These are phyloP conservation scores for Lycium ferocissimum DNA, from an alignment of 257 asterid genomes.

Conservation along the genomic window DNA sequence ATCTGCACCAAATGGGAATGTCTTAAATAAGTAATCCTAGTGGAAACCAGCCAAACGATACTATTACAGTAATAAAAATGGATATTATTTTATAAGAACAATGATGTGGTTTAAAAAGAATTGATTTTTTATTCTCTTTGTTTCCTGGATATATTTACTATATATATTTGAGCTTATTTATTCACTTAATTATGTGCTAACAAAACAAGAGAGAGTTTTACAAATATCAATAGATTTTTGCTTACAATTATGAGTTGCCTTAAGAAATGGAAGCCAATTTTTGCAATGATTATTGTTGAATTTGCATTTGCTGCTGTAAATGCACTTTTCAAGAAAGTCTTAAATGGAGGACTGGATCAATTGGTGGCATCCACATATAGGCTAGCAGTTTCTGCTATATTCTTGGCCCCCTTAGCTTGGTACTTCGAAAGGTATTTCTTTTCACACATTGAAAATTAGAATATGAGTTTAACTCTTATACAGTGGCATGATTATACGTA, in stretches of 20 bases:
- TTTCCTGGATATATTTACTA: background rate
- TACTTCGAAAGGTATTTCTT: background rate
- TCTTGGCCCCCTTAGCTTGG: constrained; percentile 23
- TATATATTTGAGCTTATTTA: background rate
- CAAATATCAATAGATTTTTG: background rate
- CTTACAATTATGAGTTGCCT: constrained; percentile 15
- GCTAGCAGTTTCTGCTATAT: background rate
- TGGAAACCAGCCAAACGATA: background rate
- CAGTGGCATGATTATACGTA: background rate
- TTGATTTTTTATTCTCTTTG: constrained; percentile 17
- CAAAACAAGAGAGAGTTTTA: background rate
- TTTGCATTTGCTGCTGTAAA: constrained; percentile 24
- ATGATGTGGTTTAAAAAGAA: background rate
- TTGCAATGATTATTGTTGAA: constrained; percentile 22
- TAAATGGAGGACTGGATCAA: constrained; percentile 20
- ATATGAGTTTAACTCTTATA: background rate
- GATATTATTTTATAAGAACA: background rate
- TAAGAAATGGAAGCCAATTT: background rate
- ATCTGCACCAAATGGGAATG: background rate
- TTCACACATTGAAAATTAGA: too few relatives aligned
- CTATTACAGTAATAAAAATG: background rate
- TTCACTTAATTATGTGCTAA: background rate
- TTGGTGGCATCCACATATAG: constrained; percentile 24
- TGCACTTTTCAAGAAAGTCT: constrained; percentile 10
- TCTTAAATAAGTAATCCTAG: constrained; percentile 2